Evolutionary conservation across 176 grass and related monocot genomes (phyloP).

Genomic region (Phoenix dactylifera): DNA sequence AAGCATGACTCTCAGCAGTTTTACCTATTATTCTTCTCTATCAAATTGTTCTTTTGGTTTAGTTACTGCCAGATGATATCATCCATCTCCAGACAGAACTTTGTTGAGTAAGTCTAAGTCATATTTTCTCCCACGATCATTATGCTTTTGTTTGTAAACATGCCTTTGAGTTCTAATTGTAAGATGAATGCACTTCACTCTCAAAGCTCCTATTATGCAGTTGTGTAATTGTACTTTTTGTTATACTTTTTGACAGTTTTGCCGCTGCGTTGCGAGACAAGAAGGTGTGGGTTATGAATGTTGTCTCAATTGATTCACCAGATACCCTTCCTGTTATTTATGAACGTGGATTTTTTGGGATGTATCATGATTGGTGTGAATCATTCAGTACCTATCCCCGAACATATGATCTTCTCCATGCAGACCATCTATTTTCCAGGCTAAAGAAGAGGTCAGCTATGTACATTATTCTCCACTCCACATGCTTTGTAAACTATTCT

Average conservation of each 20-base stretch:
- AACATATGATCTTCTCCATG: slow-evolving; percentile 24
- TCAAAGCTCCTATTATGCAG: no score
- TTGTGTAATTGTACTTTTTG: background rate
- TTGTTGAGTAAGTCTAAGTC: no score
- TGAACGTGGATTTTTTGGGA: slow-evolving; percentile 23
- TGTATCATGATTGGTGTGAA: slow-evolving; percentile 28
- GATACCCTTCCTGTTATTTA: slow-evolving; percentile 25
- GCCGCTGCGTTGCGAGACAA: slow-evolving; percentile 16
- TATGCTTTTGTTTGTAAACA: background rate
- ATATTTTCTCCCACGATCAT: background rate
- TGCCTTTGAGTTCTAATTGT: background rate
- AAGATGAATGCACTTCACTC: no score
- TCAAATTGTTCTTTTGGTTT: no score
- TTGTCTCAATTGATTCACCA: slow-evolving; percentile 18
- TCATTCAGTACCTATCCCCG: slow-evolving; percentile 25
- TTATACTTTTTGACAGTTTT: slow-evolving; percentile 11
- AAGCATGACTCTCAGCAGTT: no score
- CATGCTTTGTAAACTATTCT: background rate
- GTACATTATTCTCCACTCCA: background rate
- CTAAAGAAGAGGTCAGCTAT: slow-evolving; percentile 18
- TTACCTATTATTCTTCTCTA: no score
- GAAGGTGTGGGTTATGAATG: slow-evolving; percentile 22
- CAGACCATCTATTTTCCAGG: slow-evolving; percentile 24
- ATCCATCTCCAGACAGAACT: no score
- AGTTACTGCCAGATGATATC: no score